These are phyloP conservation scores for Fusarium multiceps DNA, from an alignment of 2,329 filamentous ascomycete species.

Conservation along the genomic window DNA sequence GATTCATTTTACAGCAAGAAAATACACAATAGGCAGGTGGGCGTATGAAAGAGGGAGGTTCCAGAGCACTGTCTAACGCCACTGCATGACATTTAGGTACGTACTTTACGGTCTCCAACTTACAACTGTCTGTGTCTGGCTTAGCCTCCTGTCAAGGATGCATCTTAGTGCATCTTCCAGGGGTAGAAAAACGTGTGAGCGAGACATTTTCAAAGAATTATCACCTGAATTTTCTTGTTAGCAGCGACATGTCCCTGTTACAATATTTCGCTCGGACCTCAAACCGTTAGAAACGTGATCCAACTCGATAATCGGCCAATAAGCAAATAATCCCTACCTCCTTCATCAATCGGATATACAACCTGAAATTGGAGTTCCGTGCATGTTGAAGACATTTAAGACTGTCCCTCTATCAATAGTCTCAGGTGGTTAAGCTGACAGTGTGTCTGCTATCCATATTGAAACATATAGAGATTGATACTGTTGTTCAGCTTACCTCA, in stretches of 20 bases:
- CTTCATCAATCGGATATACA: not conserved
- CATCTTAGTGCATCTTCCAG: conserved; percentile 1
- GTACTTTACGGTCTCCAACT: conserved; percentile 1
- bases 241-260: not conserved
- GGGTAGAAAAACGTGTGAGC: conserved; percentile 11
- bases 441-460: not conserved
- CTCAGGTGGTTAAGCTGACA: not conserved
- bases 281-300: conserved; percentile 9
- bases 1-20: conserved; percentile 1
- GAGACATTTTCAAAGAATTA: not conserved
- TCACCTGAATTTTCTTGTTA: not conserved
- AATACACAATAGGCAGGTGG: conserved; percentile 27
- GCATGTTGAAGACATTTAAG: conserved; percentile 53
- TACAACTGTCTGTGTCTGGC: not conserved
- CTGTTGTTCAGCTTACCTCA: not conserved
- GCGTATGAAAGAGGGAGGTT: conserved; percentile 6
- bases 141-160: conserved; percentile 9
- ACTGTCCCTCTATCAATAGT: not conserved
- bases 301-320: conserved; percentile 8
- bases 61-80: conserved; percentile 18
- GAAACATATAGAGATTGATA: not conserved
- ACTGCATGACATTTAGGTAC: conserved; percentile 14
- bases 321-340: not conserved
- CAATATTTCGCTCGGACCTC: conserved; percentile 14
- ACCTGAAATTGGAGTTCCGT: conserved; percentile 57